Evolutionary conservation across 352 stramenopile genomes (phyloP).

Genomic region (Phytophthora fragariaefolia): DNA sequence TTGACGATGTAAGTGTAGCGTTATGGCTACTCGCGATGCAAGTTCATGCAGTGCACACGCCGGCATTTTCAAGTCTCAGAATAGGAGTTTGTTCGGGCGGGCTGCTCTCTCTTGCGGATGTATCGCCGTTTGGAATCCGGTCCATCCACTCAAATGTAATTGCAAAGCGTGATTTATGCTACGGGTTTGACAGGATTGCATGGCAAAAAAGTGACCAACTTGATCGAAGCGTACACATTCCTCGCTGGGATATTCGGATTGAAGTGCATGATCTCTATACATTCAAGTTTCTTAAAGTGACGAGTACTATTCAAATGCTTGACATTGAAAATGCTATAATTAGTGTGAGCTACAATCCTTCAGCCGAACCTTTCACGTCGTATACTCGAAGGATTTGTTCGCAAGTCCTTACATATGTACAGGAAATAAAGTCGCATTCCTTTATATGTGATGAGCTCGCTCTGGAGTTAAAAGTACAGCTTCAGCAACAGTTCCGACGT

Average conservation of each 20-base stretch:
- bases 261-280: constrained; percentile 34
- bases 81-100: constrained; percentile 34
- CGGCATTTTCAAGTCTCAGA: constrained; percentile 20
- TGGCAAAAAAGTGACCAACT: constrained; percentile 18
- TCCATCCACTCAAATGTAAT: constrained; percentile 54
- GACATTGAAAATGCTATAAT: not conserved
- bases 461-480: constrained; percentile 8
- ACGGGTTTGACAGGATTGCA: constrained; percentile 36
- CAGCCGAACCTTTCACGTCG: constrained; percentile 12
- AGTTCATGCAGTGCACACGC: constrained; percentile 43
- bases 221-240: not conserved
- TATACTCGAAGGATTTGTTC: constrained; percentile 25
- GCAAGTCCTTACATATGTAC: not conserved
- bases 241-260: constrained; percentile 7
- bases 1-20: constrained; percentile 68
- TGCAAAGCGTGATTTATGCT: constrained; percentile 18
- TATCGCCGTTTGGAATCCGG: constrained; percentile 45
- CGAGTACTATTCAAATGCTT: constrained; percentile 7
- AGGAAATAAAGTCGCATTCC: not conserved
- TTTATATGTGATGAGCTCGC: not conserved
- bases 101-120: constrained; percentile 53
- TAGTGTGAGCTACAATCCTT: constrained; percentile 22
- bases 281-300: constrained; percentile 18
- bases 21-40: constrained; percentile 65
- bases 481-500: constrained; percentile 6